Evolutionary conservation across 2,329 filamentous ascomycete species (phyloP), one percentile per base, ranked within the genome.

Genomic region (Gnomoniopsis smithogilvyi): DNA sequence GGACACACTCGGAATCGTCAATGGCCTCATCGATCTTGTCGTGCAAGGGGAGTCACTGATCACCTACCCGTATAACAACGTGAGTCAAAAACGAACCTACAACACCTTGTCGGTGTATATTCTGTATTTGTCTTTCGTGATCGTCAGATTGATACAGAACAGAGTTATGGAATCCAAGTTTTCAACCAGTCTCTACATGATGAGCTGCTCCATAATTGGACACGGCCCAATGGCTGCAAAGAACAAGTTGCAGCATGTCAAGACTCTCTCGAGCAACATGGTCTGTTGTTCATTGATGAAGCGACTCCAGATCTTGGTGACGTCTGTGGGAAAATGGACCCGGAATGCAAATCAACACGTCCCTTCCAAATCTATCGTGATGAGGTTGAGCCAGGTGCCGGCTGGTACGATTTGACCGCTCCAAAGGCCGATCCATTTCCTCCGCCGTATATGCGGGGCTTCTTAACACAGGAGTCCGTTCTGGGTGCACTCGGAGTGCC

Each of bases 401-500:
- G 81, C 49, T 81, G 81, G 69, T 87, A 85, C 67, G 84, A 88
- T 60, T 77, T 87, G 34, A 77, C 79, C 0, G 79, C 82, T 6
- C 70, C 75, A 7, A 66, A 74, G 26, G 75, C 75, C 0, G 81
- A 83, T 56, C 80, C 81, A 0, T 84, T 82, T 59, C 82, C 82
- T 0, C 72, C 76, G 1, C 72, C 75, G 4, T 83, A 81, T 68
- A 80, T 79, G 66, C 67, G 76, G 7, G 81, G 80, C 1, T 88
- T 78, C 68, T 73, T 89, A 33, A 85, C 81, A 64, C 78, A 83
- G 59, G 73, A 76, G 3, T 78, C 80, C 65, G 81, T 87, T 1
- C 84, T 87, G 65, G 68, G 70, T 2, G 81, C 81, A 0, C 76
- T 89, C 1, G 86, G 85, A 4, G 80, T 84, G 0, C 82, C 82